phyloP scores from a whole-genome alignment of 805 yeast species.

The Cyberlindnera maritima region DNA sequence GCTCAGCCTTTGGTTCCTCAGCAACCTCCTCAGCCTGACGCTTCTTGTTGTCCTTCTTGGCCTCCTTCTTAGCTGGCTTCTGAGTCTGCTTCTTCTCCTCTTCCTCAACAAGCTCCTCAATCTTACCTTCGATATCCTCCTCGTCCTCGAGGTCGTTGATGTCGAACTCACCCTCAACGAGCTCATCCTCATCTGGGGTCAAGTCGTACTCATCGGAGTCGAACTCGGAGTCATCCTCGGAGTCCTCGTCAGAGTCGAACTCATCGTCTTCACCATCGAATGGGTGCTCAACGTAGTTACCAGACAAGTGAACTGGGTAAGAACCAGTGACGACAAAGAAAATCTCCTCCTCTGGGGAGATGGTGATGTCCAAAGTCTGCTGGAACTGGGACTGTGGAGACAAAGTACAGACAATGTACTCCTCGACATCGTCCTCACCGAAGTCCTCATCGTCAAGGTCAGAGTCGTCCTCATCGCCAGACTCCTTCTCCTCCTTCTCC shows the following conservation, averaged over 20 bases:
- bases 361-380: constrained; percentile 86
- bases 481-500: constrained; percentile 49
- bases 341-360: constrained; percentile 91
- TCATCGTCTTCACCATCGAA: constrained; percentile 65
- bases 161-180: constrained; percentile 40
- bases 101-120: constrained; percentile 69
- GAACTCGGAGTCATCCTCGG: constrained; percentile 50
- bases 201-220: constrained; percentile 54
- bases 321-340: constrained; percentile 95
- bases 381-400: constrained; percentile 83
- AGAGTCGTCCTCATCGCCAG: constrained; percentile 31
- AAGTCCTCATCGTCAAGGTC: constrained; percentile 44
- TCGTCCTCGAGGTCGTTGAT: constrained; percentile 50
- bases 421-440: constrained; percentile 74
- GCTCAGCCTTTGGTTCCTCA: constrained; percentile 28
- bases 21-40: constrained; percentile 48
- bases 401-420: constrained; percentile 82
- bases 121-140: constrained; percentile 68
- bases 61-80: constrained; percentile 24
- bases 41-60: constrained; percentile 27
- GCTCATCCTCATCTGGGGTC: constrained; percentile 77
- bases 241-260: constrained; percentile 64
- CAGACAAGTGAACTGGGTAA: constrained; percentile 86
- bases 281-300: constrained; percentile 96
- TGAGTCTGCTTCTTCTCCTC: constrained; percentile 40